Evolutionary conservation across 1,284 basidiomycete genomes (phyloP), one percentile per base, ranked within the genome.

Genomic region (Sporisorium graminicola): DNA sequence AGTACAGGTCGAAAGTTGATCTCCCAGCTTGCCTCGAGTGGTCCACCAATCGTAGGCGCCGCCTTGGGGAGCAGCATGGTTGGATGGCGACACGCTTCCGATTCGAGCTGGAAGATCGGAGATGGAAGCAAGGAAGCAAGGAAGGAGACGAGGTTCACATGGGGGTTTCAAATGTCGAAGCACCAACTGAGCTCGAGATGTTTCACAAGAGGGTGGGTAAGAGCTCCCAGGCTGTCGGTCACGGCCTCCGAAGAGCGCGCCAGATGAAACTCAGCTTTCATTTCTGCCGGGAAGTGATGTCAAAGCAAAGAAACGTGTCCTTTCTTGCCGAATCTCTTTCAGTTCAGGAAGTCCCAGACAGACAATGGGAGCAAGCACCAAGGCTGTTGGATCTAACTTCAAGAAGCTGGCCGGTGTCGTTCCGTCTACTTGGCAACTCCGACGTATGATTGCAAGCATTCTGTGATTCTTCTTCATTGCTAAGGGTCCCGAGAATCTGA

Each of bases 1-100:
- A 72, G 26, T 5, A 53, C 65, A 3, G 69, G 63, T 16, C 26
- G 43, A n/a, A 72, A 66, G 57, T 69, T 69, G 51, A 68, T 65
- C 37, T 59, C 56, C 74, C 74, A 72, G 53, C 60, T 75, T 20
- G 58, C 62, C 42, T 50, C 33, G 26, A 58, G 43, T 5, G 50
- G 62, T 22, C 43, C 16, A 4, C 35, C 24, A 2, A 22, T 6
- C 27, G 33, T 5, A 5, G 44, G 49, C n/a, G 22, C 13, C 24
- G 40, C 33, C 22, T 26, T n/a, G 2, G 29, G 22, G 10, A 49
- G 43, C 65, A 50, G 51, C 59, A 68, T 62, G 61, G 24, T 22
- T 37, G 50, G 33, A 24, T 44, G 35, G 27, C 53, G 42, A 44
- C 18, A 44, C 37, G n/a, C 33, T 22, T 7, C n/a, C 14, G 35